phyloP scores from a whole-genome alignment of 345 rosid genomes.

The Stellera chamaejasme region DNA sequence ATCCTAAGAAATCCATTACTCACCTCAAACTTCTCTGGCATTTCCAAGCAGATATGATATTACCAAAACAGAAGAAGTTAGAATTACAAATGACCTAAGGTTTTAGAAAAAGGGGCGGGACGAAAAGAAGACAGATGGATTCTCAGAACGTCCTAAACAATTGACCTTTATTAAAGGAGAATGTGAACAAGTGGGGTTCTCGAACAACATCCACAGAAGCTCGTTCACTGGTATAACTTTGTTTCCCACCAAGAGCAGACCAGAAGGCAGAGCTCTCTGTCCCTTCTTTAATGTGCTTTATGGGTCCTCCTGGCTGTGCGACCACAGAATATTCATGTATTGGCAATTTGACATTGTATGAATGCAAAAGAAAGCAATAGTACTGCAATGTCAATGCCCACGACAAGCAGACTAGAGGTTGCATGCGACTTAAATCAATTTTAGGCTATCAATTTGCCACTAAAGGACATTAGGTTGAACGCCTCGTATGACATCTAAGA shows the following conservation, averaged over 20 bases:
- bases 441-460: too few species aligned
- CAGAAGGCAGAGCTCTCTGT: constrained; percentile 95
- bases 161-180: constrained; percentile 62
- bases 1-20: constrained; percentile 25
- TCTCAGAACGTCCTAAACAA: constrained; percentile 8
- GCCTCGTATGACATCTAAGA: too few species aligned
- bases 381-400: too few species aligned
- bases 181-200: constrained; percentile 85
- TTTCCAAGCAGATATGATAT: constrained; percentile 19
- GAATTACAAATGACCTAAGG: constrained; percentile 14
- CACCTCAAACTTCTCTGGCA: constrained; percentile 91
- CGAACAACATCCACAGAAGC: constrained; percentile 50
- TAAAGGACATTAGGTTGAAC: too few species aligned
- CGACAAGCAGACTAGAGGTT: too few species aligned
- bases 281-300: constrained; percentile 96
- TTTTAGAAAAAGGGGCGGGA: constrained; percentile 13
- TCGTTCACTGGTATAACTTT: constrained; percentile 72
- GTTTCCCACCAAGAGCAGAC: constrained; percentile 98
- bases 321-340: constrained; percentile 16
- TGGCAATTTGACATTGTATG: background rate
- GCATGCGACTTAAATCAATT: too few species aligned
- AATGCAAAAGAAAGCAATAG: too few species aligned
- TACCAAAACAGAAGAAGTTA: constrained; percentile 28
- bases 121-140: constrained; percentile 9
- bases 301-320: constrained; percentile 73